A percentile compares a stretch with the other conserved stretches of the same genome.
These are phyloP conservation scores for Diaporthe citrichinensis DNA, from an alignment of 2,329 filamentous ascomycete species.

Conservation along the genomic window DNA sequence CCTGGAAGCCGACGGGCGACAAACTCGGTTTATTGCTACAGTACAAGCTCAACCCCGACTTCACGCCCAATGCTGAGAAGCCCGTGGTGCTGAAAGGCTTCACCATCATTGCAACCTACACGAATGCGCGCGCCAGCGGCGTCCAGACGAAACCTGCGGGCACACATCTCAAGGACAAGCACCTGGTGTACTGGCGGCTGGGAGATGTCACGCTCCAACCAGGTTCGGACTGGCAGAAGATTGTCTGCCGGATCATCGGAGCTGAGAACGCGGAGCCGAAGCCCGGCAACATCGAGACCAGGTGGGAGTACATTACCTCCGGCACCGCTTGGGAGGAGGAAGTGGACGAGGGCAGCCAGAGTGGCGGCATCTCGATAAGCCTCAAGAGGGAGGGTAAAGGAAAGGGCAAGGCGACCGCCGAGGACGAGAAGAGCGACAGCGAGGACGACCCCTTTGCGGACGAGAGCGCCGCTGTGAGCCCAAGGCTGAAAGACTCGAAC, in stretches of 20 bases:
- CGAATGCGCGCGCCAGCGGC: constrained; percentile 73
- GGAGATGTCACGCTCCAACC: constrained; percentile 76
- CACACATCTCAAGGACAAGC: constrained; percentile 83
- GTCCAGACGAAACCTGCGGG: constrained; percentile 85
- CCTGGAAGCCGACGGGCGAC: constrained; percentile 86
- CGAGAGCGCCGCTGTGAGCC: constrained; percentile 54
- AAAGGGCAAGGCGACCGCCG: constrained; percentile 65
- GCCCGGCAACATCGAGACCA: constrained; percentile 84
- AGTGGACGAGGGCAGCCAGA: constrained; percentile 56
- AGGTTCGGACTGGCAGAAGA: constrained; percentile 75
- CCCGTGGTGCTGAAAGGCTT: constrained; percentile 76
- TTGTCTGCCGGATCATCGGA: constrained; percentile 84
- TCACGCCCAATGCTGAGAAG: constrained; percentile 53
- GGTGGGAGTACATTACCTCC: constrained; percentile 75
- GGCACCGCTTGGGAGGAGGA: constrained; percentile 45
- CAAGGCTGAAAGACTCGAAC: constrained; percentile 43
- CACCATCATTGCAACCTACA: constrained; percentile 79
- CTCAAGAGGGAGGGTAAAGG: constrained; percentile 63
- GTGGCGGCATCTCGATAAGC: constrained; percentile 76
- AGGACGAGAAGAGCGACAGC: constrained; percentile 52
- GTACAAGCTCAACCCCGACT: constrained; percentile 86
- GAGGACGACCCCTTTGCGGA: constrained; percentile 81
- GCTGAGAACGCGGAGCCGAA: constrained; percentile 79
- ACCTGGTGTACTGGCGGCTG: constrained; percentile 84
- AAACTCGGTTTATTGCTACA: constrained; percentile 89